phyloP scores from a whole-genome alignment of 495 filamentous ascomycete genomes.

The Talaromyces adpressus region DNA sequence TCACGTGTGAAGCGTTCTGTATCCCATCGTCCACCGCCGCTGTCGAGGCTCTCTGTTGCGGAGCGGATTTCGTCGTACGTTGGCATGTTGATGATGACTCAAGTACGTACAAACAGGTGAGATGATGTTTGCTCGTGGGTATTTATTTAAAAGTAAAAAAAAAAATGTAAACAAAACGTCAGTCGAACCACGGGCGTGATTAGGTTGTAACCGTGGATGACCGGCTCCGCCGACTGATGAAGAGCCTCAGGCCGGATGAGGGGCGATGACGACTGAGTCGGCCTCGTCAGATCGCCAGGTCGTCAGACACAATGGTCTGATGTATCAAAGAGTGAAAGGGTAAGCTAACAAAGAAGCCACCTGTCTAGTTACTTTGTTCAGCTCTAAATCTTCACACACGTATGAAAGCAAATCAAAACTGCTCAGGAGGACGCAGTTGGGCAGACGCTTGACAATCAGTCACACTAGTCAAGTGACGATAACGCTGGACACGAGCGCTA shows the following conservation, averaged over 20 bases:
- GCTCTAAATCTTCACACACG: background rate
- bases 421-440: background rate
- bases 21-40: conserved; percentile 29
- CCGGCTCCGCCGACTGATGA: conserved; percentile 20
- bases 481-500: background rate
- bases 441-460: background rate
- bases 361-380: background rate
- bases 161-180: background rate
- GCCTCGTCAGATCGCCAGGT: background rate
- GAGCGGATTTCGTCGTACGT: conserved; percentile 41
- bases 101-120: background rate
- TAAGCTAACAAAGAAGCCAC: background rate
- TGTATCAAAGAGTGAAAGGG: background rate
- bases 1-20: conserved; percentile 41
- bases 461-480: conserved; percentile 6
- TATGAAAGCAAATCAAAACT: background rate
- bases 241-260: conserved; percentile 2
- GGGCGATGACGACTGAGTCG: conserved; percentile 10
- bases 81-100: conserved; percentile 25
- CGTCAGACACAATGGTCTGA: background rate
- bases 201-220: conserved; percentile 20
- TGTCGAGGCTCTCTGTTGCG: conserved; percentile 30
- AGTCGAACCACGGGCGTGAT: conserved; percentile 9
- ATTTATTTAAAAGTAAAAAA: background rate
- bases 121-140: background rate